Evolutionary conservation across 225 moss, liverwort and hornwort species (phyloP), one percentile per base, ranked within the genome.

Genomic region (Antitrichia curtipendula): DNA sequence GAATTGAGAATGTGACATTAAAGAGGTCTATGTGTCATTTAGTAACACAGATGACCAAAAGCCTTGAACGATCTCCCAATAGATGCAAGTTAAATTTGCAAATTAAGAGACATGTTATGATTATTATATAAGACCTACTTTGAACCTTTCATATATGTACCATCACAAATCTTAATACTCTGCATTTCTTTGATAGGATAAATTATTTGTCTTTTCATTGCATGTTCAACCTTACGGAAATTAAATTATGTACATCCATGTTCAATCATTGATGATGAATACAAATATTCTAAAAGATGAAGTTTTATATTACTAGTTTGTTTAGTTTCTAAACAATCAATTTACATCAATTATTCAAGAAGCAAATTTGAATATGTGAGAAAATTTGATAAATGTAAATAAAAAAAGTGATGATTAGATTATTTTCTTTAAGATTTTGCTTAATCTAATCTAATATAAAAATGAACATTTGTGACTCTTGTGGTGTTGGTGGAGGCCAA

Each of bases 21-120:
- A 82, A 27, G 6, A 13, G 1, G 5, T 41, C 8, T 56, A 8
- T 3, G 2, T 23, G 8, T 11, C 3, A 11, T 2, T 0, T 69
- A 3, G 1, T 9, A 56, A 22, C 2, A 29, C 13, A 79, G 59
- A 28, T 29, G 57, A 41, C 28, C 8, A 78, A 28, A 58, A 1
- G 27, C 7, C 57, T 58, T 41, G 2, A 38, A 16, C n/a, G 13
- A 54, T 50, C 12, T 0, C 7, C 0, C 12, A 1, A 29, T 24
- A 58, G 6, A 36, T 60, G 8, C 8, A 25, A 59, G 13, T 9
- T 6, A 52, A 75, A 5, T 31, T 38, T 53, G 0, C 23, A 62
- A 76, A 53, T 76, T 7, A 76, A 49, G 15, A 57, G 12, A 53
- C 24, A 64, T 2, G 0, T 66, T 45, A 25, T 56, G 4, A 31